Evolutionary conservation across 1,284 basidiomycete species (phyloP).

Genomic region (Entoloma clypeatum): DNA sequence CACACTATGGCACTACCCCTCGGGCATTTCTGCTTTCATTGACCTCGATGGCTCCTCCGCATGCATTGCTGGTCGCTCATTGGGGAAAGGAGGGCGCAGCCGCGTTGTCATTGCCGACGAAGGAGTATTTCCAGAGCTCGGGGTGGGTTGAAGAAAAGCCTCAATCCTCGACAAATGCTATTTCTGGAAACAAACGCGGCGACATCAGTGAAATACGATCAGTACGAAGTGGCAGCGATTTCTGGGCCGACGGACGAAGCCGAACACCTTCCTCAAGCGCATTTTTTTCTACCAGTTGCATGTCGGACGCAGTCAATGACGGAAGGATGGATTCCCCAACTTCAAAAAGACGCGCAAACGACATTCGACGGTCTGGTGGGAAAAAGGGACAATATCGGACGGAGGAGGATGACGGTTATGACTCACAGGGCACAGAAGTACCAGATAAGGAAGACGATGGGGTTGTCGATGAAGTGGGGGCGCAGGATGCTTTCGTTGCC

Average conservation of each 20-base stretch:
- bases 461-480: constrained; percentile 63
- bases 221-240: constrained; percentile 71
- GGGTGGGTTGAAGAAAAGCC: constrained; percentile 59
- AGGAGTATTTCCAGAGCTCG: constrained; percentile 79
- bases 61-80: constrained; percentile 73
- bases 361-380: constrained; percentile 22
- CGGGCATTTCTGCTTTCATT: constrained; percentile 73
- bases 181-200: constrained; percentile 18
- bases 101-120: constrained; percentile 73
- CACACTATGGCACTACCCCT: constrained; percentile 57
- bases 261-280: constrained; percentile 53
- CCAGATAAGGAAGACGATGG: constrained; percentile 37
- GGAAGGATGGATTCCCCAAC: constrained; percentile 22
- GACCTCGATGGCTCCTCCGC: constrained; percentile 58
- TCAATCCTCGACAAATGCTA: constrained; percentile 14
- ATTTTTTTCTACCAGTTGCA: constrained; percentile 43
- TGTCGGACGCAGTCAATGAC: constrained; percentile 29
- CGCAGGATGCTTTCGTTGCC: constrained; percentile 74
- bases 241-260: constrained; percentile 62
- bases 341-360: constrained; percentile 23
- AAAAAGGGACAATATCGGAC: constrained; percentile 14
- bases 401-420: constrained; percentile 44
- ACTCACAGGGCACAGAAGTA: constrained; percentile 56
- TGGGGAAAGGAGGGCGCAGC: constrained; percentile 76
- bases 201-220: constrained; percentile 40